These are phyloP conservation scores for Suillus subalutaceus DNA, from an alignment of 768 basidiomycete genomes.

Conservation along the genomic window DNA sequence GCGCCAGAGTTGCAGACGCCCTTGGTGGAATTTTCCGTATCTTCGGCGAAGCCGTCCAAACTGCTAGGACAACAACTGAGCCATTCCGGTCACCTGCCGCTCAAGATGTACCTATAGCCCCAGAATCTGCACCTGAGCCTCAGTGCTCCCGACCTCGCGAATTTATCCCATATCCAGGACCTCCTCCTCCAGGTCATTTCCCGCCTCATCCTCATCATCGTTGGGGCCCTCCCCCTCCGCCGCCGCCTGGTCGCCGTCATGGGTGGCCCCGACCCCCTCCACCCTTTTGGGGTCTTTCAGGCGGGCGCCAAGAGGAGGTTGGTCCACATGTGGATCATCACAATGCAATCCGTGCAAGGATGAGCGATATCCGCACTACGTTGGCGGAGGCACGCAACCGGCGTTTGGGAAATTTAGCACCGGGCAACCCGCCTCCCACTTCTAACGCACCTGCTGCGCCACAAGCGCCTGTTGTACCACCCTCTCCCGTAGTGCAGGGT, in stretches of 20 bases:
- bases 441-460: not conserved
- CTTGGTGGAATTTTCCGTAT: conserved; percentile 60
- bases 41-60: conserved; percentile 42
- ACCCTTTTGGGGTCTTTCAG: not conserved
- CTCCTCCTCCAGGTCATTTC: conserved; percentile 19
- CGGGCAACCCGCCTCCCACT: not conserved
- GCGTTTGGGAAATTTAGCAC: not conserved
- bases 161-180: conserved; percentile 15
- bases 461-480: not conserved
- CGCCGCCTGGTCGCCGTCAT: conserved; percentile 3
- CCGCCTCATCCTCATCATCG: conserved; percentile 24
- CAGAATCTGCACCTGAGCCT: conserved; percentile 6
- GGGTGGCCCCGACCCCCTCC: conserved; percentile 8
- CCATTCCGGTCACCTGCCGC: conserved; percentile 2
- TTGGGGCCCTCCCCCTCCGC: conserved; percentile 15
- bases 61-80: conserved; percentile 14
- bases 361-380: conserved; percentile 1
- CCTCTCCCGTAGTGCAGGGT: not conserved
- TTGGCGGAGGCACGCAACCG: conserved; percentile 7
- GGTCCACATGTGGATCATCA: not conserved
- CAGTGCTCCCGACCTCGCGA: conserved; percentile 10
- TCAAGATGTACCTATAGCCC: conserved; percentile 6
- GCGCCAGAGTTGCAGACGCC: conserved; percentile 62
- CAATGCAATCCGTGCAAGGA: not conserved
- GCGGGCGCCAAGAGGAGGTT: not conserved